phyloP scores from a whole-genome alignment of 2,329 filamentous ascomycete genomes.

The Colletotrichum paranaense region DNA sequence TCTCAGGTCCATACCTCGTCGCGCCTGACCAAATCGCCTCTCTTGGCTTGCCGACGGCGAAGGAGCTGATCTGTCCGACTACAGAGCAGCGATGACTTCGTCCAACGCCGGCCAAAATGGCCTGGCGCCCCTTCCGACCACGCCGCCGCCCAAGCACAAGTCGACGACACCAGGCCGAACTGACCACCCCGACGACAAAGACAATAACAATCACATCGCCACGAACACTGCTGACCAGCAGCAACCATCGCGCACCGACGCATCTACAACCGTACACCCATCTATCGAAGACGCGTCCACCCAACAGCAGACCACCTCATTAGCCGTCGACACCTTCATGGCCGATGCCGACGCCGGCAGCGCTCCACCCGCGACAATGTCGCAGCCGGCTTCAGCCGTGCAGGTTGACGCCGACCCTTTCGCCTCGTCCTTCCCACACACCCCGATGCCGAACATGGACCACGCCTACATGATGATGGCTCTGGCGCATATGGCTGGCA shows the following conservation, averaged over 20 bases:
- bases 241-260: slow-evolving; percentile 32
- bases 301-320: slow-evolving; percentile 6
- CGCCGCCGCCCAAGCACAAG: slow-evolving; percentile 34
- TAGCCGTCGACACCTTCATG: slow-evolving; percentile 26
- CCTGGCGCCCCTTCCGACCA: slow-evolving; percentile 39
- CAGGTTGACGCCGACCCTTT: slow-evolving; percentile 41
- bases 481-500: slow-evolving; percentile 52
- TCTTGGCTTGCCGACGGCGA: slow-evolving; percentile 52
- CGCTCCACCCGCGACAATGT: slow-evolving; percentile 37
- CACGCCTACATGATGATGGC: slow-evolving; percentile 59
- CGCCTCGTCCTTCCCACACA: slow-evolving; percentile 47
- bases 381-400: slow-evolving; percentile 32
- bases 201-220: slow-evolving; percentile 17
- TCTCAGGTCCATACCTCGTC: slow-evolving; percentile 31
- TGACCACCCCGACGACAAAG: slow-evolving; percentile 30
- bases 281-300: slow-evolving; percentile 4
- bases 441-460: slow-evolving; percentile 46
- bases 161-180: slow-evolving; percentile 10
- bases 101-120: slow-evolving; percentile 57
- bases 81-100: slow-evolving; percentile 71
- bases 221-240: slow-evolving; percentile 36
- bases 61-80: slow-evolving; percentile 61
- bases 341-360: slow-evolving; percentile 34
- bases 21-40: slow-evolving; percentile 34
- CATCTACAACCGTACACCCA: slow-evolving; percentile 7